Conservation (phyloP, 2,329 filamentous ascomycete genomes). For the Colletotrichum lindemuthianum region DNA sequence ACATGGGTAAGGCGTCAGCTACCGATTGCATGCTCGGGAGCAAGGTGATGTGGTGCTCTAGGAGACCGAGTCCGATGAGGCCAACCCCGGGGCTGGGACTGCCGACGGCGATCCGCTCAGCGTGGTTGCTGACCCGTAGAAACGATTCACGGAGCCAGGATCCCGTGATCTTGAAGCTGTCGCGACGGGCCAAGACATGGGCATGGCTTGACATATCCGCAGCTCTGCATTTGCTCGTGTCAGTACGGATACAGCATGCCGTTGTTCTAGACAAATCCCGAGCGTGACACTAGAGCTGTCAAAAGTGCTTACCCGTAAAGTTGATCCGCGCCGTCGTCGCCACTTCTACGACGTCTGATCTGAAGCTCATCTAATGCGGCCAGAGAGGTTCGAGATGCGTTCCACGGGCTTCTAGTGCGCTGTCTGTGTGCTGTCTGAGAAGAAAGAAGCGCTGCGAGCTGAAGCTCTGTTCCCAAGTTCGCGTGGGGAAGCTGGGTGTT, state of each 20-base stretch:
- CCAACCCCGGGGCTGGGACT: constrained; percentile 39
- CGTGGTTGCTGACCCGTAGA: constrained; percentile 36
- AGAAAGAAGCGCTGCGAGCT: not conserved
- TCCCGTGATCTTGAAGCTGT: not conserved
- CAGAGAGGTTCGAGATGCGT: no score
- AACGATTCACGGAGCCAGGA: constrained; percentile 30
- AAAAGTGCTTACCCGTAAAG: constrained; percentile 13
- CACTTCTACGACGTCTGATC: constrained; percentile 30
- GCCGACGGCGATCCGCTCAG: constrained; percentile 45
- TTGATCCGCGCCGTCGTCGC: constrained; percentile 18
- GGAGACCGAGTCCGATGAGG: constrained; percentile 41
- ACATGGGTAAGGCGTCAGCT: constrained; percentile 43
- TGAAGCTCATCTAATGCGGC: constrained; percentile 28
- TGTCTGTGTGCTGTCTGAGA: constrained; percentile 8
- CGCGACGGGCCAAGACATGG: constrained; percentile 33
- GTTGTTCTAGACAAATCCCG: no score
- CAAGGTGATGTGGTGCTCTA: constrained; percentile 44
- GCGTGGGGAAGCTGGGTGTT: not conserved
- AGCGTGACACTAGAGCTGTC: not conserved
- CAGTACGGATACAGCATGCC: not conserved
- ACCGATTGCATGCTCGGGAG: constrained; percentile 40
- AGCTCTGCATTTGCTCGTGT: not conserved
- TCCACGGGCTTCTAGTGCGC: no score
- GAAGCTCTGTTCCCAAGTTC: not conserved
- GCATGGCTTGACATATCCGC: constrained; percentile 39